phyloP scores from a whole-genome alignment of 306 rosid genomes.

The Chamaecrista fasciculata region DNA sequence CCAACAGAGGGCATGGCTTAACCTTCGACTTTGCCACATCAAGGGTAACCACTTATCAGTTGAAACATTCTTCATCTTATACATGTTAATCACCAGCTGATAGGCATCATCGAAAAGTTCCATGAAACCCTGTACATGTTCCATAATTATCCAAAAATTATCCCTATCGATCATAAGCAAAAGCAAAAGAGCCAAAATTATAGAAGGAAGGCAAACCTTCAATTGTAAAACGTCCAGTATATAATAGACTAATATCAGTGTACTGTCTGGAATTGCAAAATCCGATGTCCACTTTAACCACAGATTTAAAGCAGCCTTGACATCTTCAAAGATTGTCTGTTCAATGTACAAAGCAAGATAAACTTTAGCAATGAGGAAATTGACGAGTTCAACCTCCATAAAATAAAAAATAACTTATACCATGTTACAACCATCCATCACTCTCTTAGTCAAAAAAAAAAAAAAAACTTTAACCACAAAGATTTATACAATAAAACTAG shows the following conservation, averaged over 20 bases:
- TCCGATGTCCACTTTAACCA: slow-evolving; percentile 56
- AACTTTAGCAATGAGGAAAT: no score
- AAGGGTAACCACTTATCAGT: slow-evolving; percentile 56
- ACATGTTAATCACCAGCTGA: slow-evolving; percentile 59
- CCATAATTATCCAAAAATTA: slow-evolving; percentile 12
- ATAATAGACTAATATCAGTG: slow-evolving; percentile 56
- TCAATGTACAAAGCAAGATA: no score
- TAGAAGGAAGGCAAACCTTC: slow-evolving; percentile 57
- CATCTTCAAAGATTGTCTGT: slow-evolving; percentile 74
- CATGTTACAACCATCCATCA: background rate
- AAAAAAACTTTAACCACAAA: slow-evolving; percentile 1
- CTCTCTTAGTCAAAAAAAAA: background rate
- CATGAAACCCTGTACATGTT: slow-evolving; percentile 64
- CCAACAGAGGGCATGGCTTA: slow-evolving; percentile 65
- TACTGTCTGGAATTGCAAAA: slow-evolving; percentile 45
- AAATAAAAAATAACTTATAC: slow-evolving; percentile 15
- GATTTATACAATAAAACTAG: slow-evolving; percentile 20
- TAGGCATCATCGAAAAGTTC: slow-evolving; percentile 55
- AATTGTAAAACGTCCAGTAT: slow-evolving; percentile 64
- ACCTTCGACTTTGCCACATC: slow-evolving; percentile 79
- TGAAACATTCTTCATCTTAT: slow-evolving; percentile 55
- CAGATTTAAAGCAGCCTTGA: slow-evolving; percentile 61
- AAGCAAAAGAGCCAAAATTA: slow-evolving; percentile 30
- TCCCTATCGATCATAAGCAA: slow-evolving; percentile 21
- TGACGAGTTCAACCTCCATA: slow-evolving; percentile 12